Conservation (phyloP, 805 yeast genomes). For the Pichia nanzhaoensis region DNA sequence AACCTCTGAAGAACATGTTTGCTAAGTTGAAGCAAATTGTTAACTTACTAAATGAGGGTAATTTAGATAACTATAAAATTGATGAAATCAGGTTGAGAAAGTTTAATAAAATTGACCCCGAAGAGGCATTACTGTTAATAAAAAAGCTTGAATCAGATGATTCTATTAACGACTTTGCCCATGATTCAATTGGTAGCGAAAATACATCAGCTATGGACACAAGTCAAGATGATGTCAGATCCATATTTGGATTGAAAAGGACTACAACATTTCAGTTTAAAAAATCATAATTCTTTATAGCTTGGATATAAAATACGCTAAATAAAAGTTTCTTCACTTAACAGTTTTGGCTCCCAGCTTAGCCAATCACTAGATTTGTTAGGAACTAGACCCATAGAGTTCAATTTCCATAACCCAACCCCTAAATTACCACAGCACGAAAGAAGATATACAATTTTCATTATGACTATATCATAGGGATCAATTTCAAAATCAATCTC, state of each 20-base stretch:
- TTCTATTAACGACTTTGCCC: neutral
- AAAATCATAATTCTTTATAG: neutral
- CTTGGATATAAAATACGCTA: neutral
- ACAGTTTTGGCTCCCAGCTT: constrained; percentile 59
- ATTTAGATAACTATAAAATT: constrained; percentile 40
- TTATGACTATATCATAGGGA: constrained; percentile 18
- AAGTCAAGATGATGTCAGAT: constrained; percentile 16
- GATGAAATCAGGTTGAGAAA: constrained; percentile 51
- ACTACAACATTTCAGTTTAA: constrained; percentile 14
- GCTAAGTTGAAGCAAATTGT: constrained; percentile 76
- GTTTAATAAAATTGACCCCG: constrained; percentile 68
- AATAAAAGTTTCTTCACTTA: constrained; percentile 18
- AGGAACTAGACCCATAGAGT: constrained; percentile 87
- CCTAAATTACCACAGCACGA: constrained; percentile 51
- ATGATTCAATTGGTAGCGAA: constrained; percentile 1
- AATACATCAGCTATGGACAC: constrained; percentile 3
- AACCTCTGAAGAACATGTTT: constrained; percentile 30
- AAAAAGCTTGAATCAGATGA: constrained; percentile 36
- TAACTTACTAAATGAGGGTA: constrained; percentile 56
- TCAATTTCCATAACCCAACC: constrained; percentile 80
- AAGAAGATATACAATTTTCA: constrained; percentile 24
- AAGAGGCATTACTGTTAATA: constrained; percentile 57
- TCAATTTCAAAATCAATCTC: constrained; percentile 9
- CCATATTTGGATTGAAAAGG: constrained; percentile 25
- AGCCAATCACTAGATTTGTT: constrained; percentile 87